Evolutionary conservation across 139 green algal species (phyloP).

Genomic region (Tetraselmis chui): DNA sequence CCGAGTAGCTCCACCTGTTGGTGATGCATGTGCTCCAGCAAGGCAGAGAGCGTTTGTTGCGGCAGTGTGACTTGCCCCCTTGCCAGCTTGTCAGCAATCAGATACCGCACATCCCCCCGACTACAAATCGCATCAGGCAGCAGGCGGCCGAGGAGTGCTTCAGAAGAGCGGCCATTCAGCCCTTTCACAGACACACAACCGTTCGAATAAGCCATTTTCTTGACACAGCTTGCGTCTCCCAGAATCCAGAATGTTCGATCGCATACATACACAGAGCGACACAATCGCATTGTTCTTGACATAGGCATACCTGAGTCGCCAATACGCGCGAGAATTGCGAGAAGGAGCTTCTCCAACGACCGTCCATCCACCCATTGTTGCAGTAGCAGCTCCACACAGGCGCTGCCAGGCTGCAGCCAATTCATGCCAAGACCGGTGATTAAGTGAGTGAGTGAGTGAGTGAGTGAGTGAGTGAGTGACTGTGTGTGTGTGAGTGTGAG

Average conservation of each 20-base stretch:
- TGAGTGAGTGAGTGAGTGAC: not conserved
- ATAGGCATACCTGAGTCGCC: not conserved
- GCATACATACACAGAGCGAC: no score
- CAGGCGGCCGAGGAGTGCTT: not conserved
- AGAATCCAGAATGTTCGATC: no score
- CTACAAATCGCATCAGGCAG: not conserved
- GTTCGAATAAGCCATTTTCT: not conserved
- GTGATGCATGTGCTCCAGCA: not conserved
- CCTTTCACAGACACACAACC: not conserved
- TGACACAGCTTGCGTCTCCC: not conserved
- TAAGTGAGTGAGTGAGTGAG: not conserved
- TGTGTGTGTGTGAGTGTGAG: not conserved
- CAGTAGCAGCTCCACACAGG: not conserved
- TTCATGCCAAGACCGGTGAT: not conserved
- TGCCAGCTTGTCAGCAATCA: not conserved
- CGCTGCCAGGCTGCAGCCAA: not conserved
- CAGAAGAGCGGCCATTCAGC: no score
- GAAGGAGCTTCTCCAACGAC: not conserved
- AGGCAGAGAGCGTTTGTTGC: not conserved
- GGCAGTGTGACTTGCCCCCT: not conserved
- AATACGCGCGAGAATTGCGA: not conserved
- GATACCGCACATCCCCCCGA: not conserved
- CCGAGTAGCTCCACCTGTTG: not conserved
- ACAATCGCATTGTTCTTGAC: not conserved
- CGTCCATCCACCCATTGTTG: not conserved